Base-by-base conservation (phyloP, 2,329 filamentous ascomycete genomes). In the Cladosporium sp. region DNA sequence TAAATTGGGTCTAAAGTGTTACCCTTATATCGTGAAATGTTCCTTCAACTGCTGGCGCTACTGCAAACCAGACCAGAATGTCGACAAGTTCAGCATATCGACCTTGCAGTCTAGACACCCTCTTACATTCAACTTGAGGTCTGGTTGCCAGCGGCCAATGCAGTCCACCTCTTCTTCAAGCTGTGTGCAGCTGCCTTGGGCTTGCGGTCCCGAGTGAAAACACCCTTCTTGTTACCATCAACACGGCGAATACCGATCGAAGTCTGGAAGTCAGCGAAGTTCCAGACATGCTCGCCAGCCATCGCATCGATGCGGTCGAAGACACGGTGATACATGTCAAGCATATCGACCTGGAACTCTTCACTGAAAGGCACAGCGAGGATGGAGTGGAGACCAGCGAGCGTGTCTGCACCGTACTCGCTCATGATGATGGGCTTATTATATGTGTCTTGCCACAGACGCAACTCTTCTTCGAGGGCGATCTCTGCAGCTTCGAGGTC, bases 181-280 rank as follows among this genome's bases (percentile, higher is more conserved):
- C n/a, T 30, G 18, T 65, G 63, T 6, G 47, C 63, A 11, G 54
- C 63, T 15, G 63, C 54, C 41, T 65, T 65, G 1, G 63, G 63
- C 55, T 59, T 65, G 18, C 63, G 54, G 11, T 65, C 63, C 8
- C 63, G 24, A 1, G 63, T 65, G 32, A 65, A 65, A 2, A 65
- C 38, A n/a, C 63, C 63, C 54, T 65, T 65, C 55, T 65, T 65
- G 11, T 65, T 65, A 15, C 63, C 63, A 38, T 65, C 63, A 11
- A 65, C 55, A 24, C 63, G 63, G 11, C 54, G 28, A 26, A 65
- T 32, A 1, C 54, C 52, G 1, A 65, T 28, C 8, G 41, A 59
- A 4, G 63, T 65, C 38, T 65, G 63, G 26, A 65, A 65, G 30
- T 65, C 63, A 5, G 54, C 63, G 11, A 65, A 65, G 18, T 65